Percentiles rank a stretch among this genome's conserved stretches.
Evolutionary conservation across 1,284 basidiomycete species (phyloP).

Genomic region (Somion occarium): DNA sequence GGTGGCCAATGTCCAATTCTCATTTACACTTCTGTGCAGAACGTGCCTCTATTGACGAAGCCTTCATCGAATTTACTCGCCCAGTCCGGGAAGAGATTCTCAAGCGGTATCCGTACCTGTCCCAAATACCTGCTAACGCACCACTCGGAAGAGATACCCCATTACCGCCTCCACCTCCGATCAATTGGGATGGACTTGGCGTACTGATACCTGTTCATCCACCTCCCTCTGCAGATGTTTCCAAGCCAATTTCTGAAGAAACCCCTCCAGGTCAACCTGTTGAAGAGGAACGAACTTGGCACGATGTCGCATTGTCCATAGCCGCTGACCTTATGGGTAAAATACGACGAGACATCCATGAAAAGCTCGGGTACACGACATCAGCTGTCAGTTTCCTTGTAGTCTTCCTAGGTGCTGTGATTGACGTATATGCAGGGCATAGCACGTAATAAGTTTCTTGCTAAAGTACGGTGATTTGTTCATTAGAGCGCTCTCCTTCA

Average conservation of each 20-base stretch:
- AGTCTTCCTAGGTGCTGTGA: neutral
- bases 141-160: conserved; percentile 74
- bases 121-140: conserved; percentile 62
- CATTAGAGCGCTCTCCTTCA: neutral
- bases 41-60: conserved; percentile 81
- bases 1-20: neutral
- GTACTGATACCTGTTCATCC: conserved; percentile 66
- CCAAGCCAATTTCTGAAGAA: neutral
- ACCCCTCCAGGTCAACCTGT: conserved; percentile 21
- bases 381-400: conserved; percentile 65
- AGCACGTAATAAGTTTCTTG: conserved; percentile 89
- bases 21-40: conserved; percentile 43
- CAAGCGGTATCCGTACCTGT: conserved; percentile 73
- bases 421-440: conserved; percentile 58
- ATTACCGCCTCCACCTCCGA: conserved; percentile 72
- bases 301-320: conserved; percentile 87
- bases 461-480: conserved; percentile 59
- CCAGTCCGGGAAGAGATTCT: conserved; percentile 74
- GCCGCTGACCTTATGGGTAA: conserved; percentile 88
- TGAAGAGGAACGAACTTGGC: conserved; percentile 57
- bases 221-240: conserved; percentile 17
- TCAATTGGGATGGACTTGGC: conserved; percentile 66
- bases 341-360: conserved; percentile 64
- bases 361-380: conserved; percentile 86
- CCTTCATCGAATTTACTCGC: conserved; percentile 85